A percentile compares a stretch with the other conserved stretches of the same genome.
Evolutionary conservation across 768 basidiomycete genomes (phyloP).

Genomic region (Solioccasus polychromus): DNA sequence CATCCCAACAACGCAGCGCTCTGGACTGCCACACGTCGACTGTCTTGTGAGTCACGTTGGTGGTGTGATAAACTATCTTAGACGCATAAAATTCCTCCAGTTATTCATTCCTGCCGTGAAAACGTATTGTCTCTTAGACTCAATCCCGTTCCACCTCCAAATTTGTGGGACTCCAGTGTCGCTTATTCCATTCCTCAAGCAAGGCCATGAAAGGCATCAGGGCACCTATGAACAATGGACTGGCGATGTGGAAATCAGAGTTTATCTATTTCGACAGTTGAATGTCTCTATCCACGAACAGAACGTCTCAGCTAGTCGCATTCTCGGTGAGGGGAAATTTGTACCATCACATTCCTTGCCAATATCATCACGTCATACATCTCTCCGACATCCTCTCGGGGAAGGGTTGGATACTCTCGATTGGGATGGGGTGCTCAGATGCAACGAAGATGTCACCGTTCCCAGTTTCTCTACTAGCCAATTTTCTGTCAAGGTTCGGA

Average conservation of each 20-base stretch:
- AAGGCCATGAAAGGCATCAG: conserved; percentile 12
- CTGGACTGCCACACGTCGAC: conserved; percentile 39
- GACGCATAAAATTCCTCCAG: too few relatives aligned
- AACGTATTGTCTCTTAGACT: conserved; percentile 51
- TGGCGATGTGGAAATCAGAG: conserved; percentile 37
- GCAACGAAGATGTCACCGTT: conserved; percentile 36
- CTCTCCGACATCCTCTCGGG: conserved; percentile 10
- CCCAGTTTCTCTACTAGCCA: conserved; percentile 47
- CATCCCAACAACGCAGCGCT: conserved; percentile 38
- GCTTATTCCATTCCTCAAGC: conserved; percentile 43
- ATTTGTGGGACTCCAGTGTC: conserved; percentile 46
- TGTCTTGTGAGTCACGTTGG: conserved; percentile 49
- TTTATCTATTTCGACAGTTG: conserved; percentile 55
- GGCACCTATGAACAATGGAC: conserved; percentile 1
- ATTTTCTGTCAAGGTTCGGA: conserved; percentile 49
- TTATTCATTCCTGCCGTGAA: conserved; percentile 59
- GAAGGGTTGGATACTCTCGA: conserved; percentile 45
- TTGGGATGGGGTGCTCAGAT: conserved; percentile 56
- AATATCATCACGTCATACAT: conserved; percentile 6
- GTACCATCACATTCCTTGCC: conserved; percentile 41
- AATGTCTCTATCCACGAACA: conserved; percentile 31
- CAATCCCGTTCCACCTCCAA: conserved; percentile 66
- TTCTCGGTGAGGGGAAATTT: conserved; percentile 49
- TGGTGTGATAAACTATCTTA: too few relatives aligned
- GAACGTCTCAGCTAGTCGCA: conserved; percentile 8